Evolutionary conservation across 176 grass and related monocot species (phyloP).

Genomic region (Eleusine indica): DNA sequence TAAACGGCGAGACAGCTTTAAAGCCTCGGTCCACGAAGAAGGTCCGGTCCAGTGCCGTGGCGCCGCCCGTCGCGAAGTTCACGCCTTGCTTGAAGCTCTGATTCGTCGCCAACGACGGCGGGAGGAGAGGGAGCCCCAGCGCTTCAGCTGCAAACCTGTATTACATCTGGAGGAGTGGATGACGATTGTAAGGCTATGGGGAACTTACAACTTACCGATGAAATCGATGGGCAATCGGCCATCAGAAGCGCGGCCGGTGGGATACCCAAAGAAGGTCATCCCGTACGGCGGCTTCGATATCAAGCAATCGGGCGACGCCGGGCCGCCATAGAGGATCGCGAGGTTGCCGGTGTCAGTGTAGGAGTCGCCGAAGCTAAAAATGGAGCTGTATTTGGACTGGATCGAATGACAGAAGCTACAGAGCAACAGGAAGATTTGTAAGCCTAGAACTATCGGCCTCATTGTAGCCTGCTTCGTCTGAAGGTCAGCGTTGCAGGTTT

Average conservation of each 20-base stretch:
- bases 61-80: slow-evolving; percentile 49
- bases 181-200: not conserved
- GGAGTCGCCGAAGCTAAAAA: slow-evolving; percentile 66
- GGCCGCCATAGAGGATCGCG: slow-evolving; percentile 33
- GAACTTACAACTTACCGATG: slow-evolving; percentile 43
- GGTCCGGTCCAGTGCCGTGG: slow-evolving; percentile 35
- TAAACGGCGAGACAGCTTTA: slow-evolving; percentile 6
- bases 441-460: slow-evolving; percentile 1
- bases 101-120: slow-evolving; percentile 36
- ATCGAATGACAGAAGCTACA: slow-evolving; percentile 14
- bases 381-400: slow-evolving; percentile 37
- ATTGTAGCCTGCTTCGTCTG: not conserved
- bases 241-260: slow-evolving; percentile 49
- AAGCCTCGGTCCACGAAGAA: slow-evolving; percentile 39
- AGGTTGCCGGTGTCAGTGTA: slow-evolving; percentile 60
- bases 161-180: not conserved
- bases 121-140: slow-evolving; percentile 51
- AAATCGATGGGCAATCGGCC: slow-evolving; percentile 61
- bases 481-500: not conserved
- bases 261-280: slow-evolving; percentile 40
- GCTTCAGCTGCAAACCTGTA: slow-evolving; percentile 39
- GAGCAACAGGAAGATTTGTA: slow-evolving; percentile 13
- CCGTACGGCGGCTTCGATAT: slow-evolving; percentile 43
- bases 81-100: slow-evolving; percentile 53
- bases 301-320: not conserved